Evolutionary conservation across 352 stramenopile genomes (phyloP), one percentile per base, ranked within the genome.

Genomic region (Discostella stelligera): DNA sequence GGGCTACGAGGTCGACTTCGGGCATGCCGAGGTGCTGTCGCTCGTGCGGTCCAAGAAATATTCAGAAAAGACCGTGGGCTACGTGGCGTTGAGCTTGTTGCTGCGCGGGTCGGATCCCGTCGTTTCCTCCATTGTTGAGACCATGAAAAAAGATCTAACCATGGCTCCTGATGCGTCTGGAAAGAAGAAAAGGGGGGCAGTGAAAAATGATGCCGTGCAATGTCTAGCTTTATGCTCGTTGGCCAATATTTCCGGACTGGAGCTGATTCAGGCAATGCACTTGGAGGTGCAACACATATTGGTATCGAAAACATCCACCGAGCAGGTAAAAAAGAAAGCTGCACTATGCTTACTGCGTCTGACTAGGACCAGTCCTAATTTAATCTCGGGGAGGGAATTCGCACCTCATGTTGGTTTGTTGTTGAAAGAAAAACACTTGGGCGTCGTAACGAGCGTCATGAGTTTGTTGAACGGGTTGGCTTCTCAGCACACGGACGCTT

Each of bases 1-100:
- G 55, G 97, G 97, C 66, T 99, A 99, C 84, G 96, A 99, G 85
- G 96, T 99, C 62, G 96, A 99, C 83, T 99, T 99, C 92, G 97
- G 97, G 32, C 96, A 99, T 82, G 95, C 98, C 83, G 96, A 99
- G 89, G 92, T 98, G 37, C 95, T 99, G 70, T 96, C 95, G 39
- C 88, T 99, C 53, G 95, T 98, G 20, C 93, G 91, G 14, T 96
- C 94, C 20, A 84, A 91, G 32, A 98, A 98, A 80, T 97, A 97
- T 82, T 95, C 91, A 54, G 94, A 97, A 66, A 97, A 97, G 72
- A 94, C 83, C 62, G 95, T 99, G 41, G 97, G 97, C 11, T 99
- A 99, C 80, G 90, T 98, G 18, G 96, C 96, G 32, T 93, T 98
- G 63, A 97, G 94, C 75, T 94, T 99, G 67, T 78, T 99, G 55